These are phyloP conservation scores for Penicillium sp. DNA, from an alignment of 2,329 filamentous ascomycete genomes.

Conservation along the genomic window DNA sequence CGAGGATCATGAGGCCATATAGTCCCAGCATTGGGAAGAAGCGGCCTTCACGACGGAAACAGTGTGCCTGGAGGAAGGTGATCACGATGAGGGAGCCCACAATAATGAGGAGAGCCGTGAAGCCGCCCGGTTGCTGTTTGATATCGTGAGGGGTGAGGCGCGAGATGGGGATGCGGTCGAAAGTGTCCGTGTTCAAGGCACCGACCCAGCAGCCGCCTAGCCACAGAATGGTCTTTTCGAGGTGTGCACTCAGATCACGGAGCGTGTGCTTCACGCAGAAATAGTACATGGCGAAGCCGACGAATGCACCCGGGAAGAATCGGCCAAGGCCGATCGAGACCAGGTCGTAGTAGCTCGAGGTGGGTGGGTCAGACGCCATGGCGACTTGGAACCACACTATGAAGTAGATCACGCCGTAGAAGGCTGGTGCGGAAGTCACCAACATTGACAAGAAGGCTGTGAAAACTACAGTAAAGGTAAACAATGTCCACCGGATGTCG, in stretches of 20 bases:
- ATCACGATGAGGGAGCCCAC: conserved; percentile 52
- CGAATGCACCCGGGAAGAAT: conserved; percentile 60
- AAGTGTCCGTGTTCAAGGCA: conserved; percentile 62
- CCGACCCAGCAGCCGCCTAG: conserved; percentile 61
- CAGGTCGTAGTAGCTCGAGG: conserved; percentile 54
- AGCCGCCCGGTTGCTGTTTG: conserved; percentile 58
- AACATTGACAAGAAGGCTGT: conserved; percentile 57
- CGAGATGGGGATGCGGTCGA: conserved; percentile 62
- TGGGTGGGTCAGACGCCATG: conserved; percentile 59
- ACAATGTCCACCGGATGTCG: conserved; percentile 59
- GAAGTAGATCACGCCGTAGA: conserved; percentile 56
- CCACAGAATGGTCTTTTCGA: conserved; percentile 62
- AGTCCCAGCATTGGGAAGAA: conserved; percentile 47
- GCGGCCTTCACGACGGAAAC: conserved; percentile 58
- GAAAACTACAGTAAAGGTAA: conserved; percentile 55
- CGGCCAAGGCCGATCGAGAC: conserved; percentile 56
- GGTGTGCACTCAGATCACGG: conserved; percentile 52
- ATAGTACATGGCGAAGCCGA: conserved; percentile 56
- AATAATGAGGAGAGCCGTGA: conserved; percentile 56
- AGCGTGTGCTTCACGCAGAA: conserved; percentile 54
- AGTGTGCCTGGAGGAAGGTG: conserved; percentile 56
- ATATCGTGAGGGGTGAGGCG: conserved; percentile 62
- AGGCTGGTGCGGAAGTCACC: conserved; percentile 55
- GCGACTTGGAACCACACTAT: conserved; percentile 61
- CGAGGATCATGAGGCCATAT: conserved; percentile 46